Evolutionary conservation across 2,329 filamentous ascomycete species (phyloP).

Genomic region (Apiospora malaysiana): DNA sequence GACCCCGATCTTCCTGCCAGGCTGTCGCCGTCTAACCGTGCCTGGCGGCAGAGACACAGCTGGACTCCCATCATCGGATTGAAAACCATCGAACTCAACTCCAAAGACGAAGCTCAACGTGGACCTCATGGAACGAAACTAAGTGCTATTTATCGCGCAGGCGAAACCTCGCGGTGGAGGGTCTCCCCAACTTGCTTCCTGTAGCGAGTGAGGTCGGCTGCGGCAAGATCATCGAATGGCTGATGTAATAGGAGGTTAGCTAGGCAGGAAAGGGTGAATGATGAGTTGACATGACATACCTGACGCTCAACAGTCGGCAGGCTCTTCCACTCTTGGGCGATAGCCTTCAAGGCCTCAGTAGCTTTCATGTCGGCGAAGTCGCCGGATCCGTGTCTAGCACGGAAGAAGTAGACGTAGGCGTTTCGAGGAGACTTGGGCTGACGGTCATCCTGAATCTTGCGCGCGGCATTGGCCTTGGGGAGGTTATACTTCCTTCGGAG

Average conservation of each 20-base stretch:
- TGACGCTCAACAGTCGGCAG: constrained; percentile 49
- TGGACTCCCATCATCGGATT: neutral
- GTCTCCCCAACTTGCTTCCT: constrained; percentile 10
- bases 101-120: neutral
- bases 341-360: constrained; percentile 31
- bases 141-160: neutral
- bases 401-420: constrained; percentile 46
- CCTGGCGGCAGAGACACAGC: neutral
- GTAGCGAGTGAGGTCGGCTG: constrained; percentile 31
- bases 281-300: constrained; percentile 37
- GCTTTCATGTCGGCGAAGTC: constrained; percentile 27
- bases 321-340: constrained; percentile 49
- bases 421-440: constrained; percentile 46
- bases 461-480: constrained; percentile 31
- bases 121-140: neutral
- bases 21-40: neutral
- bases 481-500: constrained; percentile 45
- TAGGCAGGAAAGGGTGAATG: constrained; percentile 15
- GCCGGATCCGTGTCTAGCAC: constrained; percentile 44
- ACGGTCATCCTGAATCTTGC: constrained; percentile 52
- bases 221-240: constrained; percentile 43
- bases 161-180: neutral
- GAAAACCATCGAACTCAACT: neutral
- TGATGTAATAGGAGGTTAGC: constrained; percentile 33
- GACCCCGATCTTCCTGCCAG: neutral